Base-by-base conservation (phyloP, 257 asterid genomes). In the Avicennia marina region DNA sequence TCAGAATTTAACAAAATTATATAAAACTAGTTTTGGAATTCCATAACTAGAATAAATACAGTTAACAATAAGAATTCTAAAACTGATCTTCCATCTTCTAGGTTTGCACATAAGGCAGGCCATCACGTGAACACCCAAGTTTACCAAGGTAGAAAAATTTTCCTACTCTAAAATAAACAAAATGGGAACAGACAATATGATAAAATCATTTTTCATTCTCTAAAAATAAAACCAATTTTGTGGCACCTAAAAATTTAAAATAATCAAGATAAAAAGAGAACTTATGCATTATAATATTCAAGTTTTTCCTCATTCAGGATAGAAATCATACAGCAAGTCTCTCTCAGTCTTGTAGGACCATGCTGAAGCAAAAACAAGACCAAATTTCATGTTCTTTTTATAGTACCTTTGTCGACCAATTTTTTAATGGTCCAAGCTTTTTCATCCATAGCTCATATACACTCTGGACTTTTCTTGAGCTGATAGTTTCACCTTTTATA, bases 361-460 rank as follows among this genome's bases (percentile, higher is more conserved):
- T 17, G 43, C 40, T 1, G 11, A 26, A 39, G 27, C 34, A 29
- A 4, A 29, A 4, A 29, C 34, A 29, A 4, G 34, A 29, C n/a
- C n/a, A n/a, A n/a, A n/a, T n/a, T n/a, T n/a, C n/a, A n/a, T n/a
- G n/a, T n/a, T n/a, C 36, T 50, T 21, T 1, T 44, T 56, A 13
- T 7, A 13, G 39, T 84, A 87, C 94, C 93, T 81, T 68, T 50
- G 62, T 39, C 7, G 80, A 58, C 77, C 71, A 65, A 20, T 51
- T 53, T 67, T 49, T 76, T 55, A 56, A 54, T 18, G 68, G 54
- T 32, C 94, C 86, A 10, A 75, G 57, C 85, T 79, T 87, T 56
- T 65, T 69, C 78, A 81, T 75, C 96, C 95, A 85, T 40, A 85
- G 56, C 26, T 78, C 95, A 58, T 75, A 90, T 20, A 83, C 64